Evolutionary conservation across 2,329 filamentous ascomycete genomes (phyloP), one percentile per base, ranked within the genome.

Genomic region (Fusarium tuaranense): DNA sequence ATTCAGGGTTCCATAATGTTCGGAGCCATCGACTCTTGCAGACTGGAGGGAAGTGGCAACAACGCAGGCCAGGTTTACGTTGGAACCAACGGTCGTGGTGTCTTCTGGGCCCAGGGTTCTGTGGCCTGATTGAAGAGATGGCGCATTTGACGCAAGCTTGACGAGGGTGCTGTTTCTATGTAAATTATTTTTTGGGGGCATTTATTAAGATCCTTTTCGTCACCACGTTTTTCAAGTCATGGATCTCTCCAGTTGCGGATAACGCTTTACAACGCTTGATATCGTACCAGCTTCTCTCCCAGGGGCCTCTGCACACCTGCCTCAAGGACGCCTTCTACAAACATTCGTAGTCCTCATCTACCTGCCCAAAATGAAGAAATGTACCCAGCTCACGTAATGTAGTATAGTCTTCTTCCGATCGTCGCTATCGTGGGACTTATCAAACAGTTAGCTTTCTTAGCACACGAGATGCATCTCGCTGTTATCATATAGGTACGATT

Each of bases 11-110:
- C 70, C 30, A 62, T 44, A 7, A 84, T 86, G 20, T 87, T 88
- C 62, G 86, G 87, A 0, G 76, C 84, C 2, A 83, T 87, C 38
- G 80, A 83, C n/a, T 76, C 78, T 18, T 81, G 80, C 61, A 82
- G 78, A 38, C 72, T 88, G 2, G 83, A 82, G 0, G 87, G 87
- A 2, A 87, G 86, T 63, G 84, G 82, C 2, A 88, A 88, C 66
- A 82, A 82, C 9, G 82, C 83, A 4, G 83, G 83, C 2, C 80
- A 85, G 63, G 86, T 88, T 0, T 88, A 87, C 55, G 86, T 88
- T 18, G 87, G 87, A 0, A 88, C 87, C 3, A 88, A 88, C 64
- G 87, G 87, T 0, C 83, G 86, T 2, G 86, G 87, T 16, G 86
- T 86, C 7, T 81, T 88, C 25, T 65, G 73, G 73, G 73, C 41